A percentile compares a stretch with the other conserved stretches of the same genome.
phyloP scores from a whole-genome alignment of 148 eudicot genomes.

The Fagopyrum esculentum region DNA sequence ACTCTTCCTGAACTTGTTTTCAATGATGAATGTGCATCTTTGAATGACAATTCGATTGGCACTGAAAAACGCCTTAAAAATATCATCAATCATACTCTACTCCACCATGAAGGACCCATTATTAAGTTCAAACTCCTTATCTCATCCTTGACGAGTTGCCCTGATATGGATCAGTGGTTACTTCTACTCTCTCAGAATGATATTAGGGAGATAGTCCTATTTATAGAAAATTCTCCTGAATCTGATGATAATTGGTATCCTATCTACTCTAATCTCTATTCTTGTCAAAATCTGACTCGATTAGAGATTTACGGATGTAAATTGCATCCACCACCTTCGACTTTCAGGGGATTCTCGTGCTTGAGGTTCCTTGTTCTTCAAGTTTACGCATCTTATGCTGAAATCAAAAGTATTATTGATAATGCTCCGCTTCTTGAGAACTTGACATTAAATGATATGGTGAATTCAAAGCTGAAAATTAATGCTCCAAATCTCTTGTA shows the following conservation, averaged over 20 bases:
- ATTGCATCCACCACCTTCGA: conserved; percentile 40
- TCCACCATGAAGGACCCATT: conserved; percentile 64
- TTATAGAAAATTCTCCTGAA: conserved; percentile 36
- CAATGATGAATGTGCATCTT: conserved; percentile 33
- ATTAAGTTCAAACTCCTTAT: conserved; percentile 45
- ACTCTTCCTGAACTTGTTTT: conserved; percentile 39
- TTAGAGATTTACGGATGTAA: conserved; percentile 62
- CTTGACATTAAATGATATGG: conserved; percentile 43
- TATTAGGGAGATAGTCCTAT: conserved; percentile 46
- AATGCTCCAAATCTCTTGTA: conserved; percentile 61
- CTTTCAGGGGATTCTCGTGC: conserved; percentile 40
- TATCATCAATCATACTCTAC: conserved; percentile 17
- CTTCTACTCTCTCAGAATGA: conserved; percentile 54
- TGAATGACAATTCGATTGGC: conserved; percentile 20
- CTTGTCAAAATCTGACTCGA: conserved; percentile 35
- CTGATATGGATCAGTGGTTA: conserved; percentile 66
- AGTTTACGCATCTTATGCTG: conserved; percentile 39
- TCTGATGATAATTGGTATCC: conserved; percentile 16
- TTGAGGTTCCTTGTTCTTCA: conserved; percentile 50
- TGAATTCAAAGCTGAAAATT: conserved; percentile 43
- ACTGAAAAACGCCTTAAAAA: conserved; percentile 27
- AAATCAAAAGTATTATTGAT: conserved; percentile 42
- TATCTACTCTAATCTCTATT: conserved; percentile 50
- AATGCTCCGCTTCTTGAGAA: conserved; percentile 60
- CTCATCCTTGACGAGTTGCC: conserved; percentile 33